phyloP scores from a whole-genome alignment of 164 flowering plant genomes.

The Saururus chinensis region DNA sequence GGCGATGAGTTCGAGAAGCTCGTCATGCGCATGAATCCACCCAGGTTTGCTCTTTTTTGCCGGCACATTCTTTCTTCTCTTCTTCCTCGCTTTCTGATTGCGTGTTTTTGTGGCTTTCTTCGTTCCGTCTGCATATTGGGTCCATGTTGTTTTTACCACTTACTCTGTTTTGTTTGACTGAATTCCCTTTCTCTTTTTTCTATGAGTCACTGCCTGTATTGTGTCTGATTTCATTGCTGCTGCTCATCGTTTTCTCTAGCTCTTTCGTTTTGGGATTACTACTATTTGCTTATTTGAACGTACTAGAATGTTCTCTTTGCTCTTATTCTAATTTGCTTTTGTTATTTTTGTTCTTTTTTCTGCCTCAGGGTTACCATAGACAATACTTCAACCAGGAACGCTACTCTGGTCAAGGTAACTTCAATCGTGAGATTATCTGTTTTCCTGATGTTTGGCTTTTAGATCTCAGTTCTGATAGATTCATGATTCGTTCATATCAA shows the following conservation, averaged over 20 bases:
- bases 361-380: slow-evolving; percentile 72
- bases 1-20: slow-evolving; percentile 80
- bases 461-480: background rate
- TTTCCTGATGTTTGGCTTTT: background rate
- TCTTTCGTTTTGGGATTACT: too few relatives aligned
- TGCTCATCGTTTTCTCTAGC: too few relatives aligned
- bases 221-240: too few relatives aligned
- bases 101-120: too few relatives aligned
- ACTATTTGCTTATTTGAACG: too few relatives aligned
- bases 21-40: slow-evolving; percentile 70
- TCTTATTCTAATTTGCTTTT: background rate
- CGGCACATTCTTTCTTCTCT: background rate
- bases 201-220: background rate
- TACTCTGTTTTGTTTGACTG: too few relatives aligned
- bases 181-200: background rate
- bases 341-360: slow-evolving; percentile 3
- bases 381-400: slow-evolving; percentile 47
- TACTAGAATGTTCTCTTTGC: background rate
- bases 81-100: too few relatives aligned
- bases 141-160: too few relatives aligned
- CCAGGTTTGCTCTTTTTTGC: slow-evolving; percentile 35
- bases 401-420: slow-evolving; percentile 73
- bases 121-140: too few relatives aligned
- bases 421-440: background rate
- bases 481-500: background rate